Evolutionary conservation across 2,329 filamentous ascomycete species (phyloP), one percentile per base, ranked within the genome.

Genomic region (Stagonosporopsis cucurbitacearum): DNA sequence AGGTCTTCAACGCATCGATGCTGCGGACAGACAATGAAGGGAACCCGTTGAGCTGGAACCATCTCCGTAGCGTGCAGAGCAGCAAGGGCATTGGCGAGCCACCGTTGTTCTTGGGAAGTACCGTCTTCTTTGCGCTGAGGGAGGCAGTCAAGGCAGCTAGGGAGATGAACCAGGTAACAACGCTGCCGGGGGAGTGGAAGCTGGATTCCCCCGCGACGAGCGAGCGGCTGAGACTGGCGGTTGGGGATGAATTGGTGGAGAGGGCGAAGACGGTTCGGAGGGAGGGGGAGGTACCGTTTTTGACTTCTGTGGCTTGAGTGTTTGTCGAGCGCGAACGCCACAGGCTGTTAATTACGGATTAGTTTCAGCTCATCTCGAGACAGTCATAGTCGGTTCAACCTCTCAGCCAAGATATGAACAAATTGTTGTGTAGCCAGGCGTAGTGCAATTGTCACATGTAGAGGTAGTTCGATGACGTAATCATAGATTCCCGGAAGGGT

Each of bases 111-210:
- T 84, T 96, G 84, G 92, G 91, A 12, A 88, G 86, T 57, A 84
- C 85, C 0, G 91, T 95, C 0, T 95, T 96, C 79, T 96, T 96
- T 71, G 92, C 91, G 1, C 88, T 96, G 59, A 81, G 92, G 36
- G 91, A 96, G 74, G 92, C 92, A 20, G 79, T 96, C 41, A 88
- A 87, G 76, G 85, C 87, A 12, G 91, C 91, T 25, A 81, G 92
- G 60, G 80, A 75, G 62, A 85, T 72, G 70, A 75, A 76, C 54
- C 66, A 69, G 28, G 58, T 60, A 50, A 51, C 19, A 0, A 45
- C 42, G 6, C 88, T 63, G 85, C 46, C 43, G 6, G 53, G 53
- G 4, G 86, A 66, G 12, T 73, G 69, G 69, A 76, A 80, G 23
- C 75, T 96, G 58, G 85, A 91, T 75, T 92, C 89, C 70, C 92